phyloP scores from a whole-genome alignment of 2,329 filamentous ascomycete genomes.

The Ascochyta rabiei region DNA sequence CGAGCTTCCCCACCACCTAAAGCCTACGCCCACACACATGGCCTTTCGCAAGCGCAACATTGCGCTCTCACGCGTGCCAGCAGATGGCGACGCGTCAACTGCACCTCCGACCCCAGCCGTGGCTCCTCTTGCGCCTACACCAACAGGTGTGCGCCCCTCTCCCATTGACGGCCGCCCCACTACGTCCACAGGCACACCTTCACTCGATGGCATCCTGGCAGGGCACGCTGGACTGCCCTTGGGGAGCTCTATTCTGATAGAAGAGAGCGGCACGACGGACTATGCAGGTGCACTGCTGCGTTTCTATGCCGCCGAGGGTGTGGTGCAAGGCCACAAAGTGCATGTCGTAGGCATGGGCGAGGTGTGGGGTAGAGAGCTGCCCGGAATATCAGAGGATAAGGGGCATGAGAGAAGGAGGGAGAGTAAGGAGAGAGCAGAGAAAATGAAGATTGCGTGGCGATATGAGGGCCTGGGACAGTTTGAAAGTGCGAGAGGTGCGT shows the following conservation, averaged over 20 bases:
- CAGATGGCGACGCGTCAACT: constrained; percentile 23
- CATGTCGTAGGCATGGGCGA: constrained; percentile 83
- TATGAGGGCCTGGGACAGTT: constrained; percentile 85
- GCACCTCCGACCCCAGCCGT: constrained; percentile 17
- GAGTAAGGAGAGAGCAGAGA: constrained; percentile 53
- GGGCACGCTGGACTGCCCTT: constrained; percentile 85
- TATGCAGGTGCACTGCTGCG: constrained; percentile 83
- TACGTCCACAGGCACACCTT: constrained; percentile 88
- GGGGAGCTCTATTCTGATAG: constrained; percentile 79
- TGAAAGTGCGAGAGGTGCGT: constrained; percentile 68
- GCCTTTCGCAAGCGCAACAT: constrained; percentile 73
- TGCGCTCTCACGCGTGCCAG: constrained; percentile 54
- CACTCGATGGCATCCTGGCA: constrained; percentile 82
- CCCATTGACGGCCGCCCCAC: constrained; percentile 85
- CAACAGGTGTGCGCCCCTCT: constrained; percentile 74
- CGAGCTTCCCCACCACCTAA: constrained; percentile 5
- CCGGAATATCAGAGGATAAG: constrained; percentile 66
- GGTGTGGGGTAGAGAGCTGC: constrained; percentile 81
- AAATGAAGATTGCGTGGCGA: constrained; percentile 99
- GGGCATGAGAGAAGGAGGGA: constrained; percentile 32
- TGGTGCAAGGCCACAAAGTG: constrained; percentile 87
- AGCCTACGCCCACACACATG: constrained; percentile 52
- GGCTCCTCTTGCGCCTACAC: constrained; percentile 20
- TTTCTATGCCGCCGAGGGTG: constrained; percentile 91
- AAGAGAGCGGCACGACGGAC: constrained; percentile 92